Conservation (phyloP, 2,329 filamentous ascomycete genomes). For the Pestalotiopsis sp. region DNA sequence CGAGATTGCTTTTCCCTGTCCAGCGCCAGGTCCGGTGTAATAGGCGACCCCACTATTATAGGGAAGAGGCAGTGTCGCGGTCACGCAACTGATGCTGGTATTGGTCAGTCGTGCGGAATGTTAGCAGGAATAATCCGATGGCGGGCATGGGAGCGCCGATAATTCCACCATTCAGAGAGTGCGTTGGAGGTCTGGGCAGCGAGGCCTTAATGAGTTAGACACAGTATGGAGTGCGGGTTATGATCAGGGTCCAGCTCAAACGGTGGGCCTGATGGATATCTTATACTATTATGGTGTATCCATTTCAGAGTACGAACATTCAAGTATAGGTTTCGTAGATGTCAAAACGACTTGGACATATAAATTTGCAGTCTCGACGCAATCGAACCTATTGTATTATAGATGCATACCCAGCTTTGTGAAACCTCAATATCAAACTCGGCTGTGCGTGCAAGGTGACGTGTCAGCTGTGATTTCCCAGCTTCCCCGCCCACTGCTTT, state of each 20-base stretch:
- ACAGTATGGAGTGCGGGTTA: not conserved
- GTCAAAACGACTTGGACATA: too few relatives aligned
- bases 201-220: not conserved
- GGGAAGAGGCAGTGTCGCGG: not conserved
- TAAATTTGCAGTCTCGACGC: too few relatives aligned
- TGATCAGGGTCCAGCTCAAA: not conserved
- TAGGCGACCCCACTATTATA: slow-evolving; percentile 13
- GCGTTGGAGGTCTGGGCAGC: not conserved
- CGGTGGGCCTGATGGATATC: not conserved
- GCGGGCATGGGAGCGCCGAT: slow-evolving; percentile 24
- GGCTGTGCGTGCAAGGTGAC: too few relatives aligned
- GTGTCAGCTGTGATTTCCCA: too few relatives aligned
- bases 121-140: slow-evolving; percentile 23
- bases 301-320: too few relatives aligned
- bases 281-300: too few relatives aligned
- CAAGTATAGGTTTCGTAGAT: too few relatives aligned
- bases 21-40: not conserved
- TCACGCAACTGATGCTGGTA: slow-evolving; percentile 13
- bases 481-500: too few relatives aligned
- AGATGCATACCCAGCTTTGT: too few relatives aligned
- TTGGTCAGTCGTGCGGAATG: slow-evolving; percentile 13
- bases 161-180: slow-evolving; percentile 39
- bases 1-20: not conserved
- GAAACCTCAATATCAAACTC: too few relatives aligned
- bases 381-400: too few relatives aligned